These are phyloP conservation scores for Lactarius indigo DNA, from an alignment of 768 basidiomycete species.

Conservation along the genomic window DNA sequence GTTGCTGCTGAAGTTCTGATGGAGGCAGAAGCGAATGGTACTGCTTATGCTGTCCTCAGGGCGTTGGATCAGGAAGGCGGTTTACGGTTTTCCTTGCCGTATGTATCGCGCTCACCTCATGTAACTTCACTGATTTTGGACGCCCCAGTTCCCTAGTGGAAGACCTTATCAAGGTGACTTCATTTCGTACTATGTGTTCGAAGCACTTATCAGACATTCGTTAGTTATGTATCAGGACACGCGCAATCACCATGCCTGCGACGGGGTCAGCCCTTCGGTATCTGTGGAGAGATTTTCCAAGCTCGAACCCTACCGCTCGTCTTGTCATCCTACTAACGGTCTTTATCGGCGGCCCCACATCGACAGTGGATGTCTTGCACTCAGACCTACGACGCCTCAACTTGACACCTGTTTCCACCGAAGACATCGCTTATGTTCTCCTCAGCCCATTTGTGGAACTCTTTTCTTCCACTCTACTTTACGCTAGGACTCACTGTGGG, in stretches of 20 bases:
- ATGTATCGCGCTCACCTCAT: conserved; percentile 28
- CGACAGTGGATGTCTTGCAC: conserved; percentile 29
- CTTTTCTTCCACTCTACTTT: conserved; percentile 44
- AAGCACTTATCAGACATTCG: not conserved
- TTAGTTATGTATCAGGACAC: conserved; percentile 67
- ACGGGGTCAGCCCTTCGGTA: conserved; percentile 55
- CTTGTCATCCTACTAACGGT: conserved; percentile 71
- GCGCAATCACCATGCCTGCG: conserved; percentile 52
- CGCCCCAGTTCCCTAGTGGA: conserved; percentile 50
- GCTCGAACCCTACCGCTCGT: conserved; percentile 54
- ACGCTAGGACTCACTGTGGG: conserved; percentile 42
- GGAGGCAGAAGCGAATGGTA: conserved; percentile 70
- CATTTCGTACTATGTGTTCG: not conserved
- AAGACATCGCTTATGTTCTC: conserved; percentile 61
- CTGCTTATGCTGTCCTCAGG: conserved; percentile 67
- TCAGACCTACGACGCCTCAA: conserved; percentile 53
- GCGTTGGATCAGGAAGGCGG: conserved; percentile 59
- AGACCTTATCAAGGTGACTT: conserved; percentile 62
- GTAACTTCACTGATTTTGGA: not conserved
- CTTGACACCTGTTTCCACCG: conserved; percentile 51
- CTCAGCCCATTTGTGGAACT: conserved; percentile 69
- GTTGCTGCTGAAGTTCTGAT: conserved; percentile 83
- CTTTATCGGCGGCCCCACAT: conserved; percentile 40
- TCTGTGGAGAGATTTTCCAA: conserved; percentile 66
- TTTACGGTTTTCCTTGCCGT: conserved; percentile 68